Base-by-base conservation (phyloP, 2,329 filamentous ascomycete species). In the Sporothrix mexicana region DNA sequence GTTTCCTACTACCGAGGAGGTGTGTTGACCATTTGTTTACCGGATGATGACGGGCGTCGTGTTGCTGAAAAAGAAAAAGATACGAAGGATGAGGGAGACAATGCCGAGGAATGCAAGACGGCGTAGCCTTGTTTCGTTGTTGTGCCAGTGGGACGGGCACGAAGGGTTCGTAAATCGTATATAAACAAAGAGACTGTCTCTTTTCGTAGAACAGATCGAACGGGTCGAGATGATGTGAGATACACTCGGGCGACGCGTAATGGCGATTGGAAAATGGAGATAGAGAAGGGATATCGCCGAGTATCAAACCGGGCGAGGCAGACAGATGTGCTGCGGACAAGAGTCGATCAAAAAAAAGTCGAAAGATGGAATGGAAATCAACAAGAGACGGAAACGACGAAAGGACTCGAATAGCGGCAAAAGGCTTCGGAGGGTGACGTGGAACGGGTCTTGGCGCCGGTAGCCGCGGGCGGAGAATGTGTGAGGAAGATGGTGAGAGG, bases 381-480 rank as follows among this genome's bases (percentile, higher is more conserved):
- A 20, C 43, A 23, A 30, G 69, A 41, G 3, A 36, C 30, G 30
- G 30, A 7, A 36, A 36, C n/a, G 30, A 36, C 30, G 30, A 36
- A 36, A 36, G 30, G 7, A 36, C 30, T 36, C 30, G 30, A 36
- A 36, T 6, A 36, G 30, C 30, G 30, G 7, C 30, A 7, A 36
- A 36, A 36, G 30, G 30, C 30, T 36, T 36, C 30, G 43, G 41
- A 45, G 69, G 9, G 51, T 61, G 69, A 70, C 69, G 69, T 49
- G 69, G 69, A 47, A 61, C 69, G 55, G 41, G 66, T 43, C 69
- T 61, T 70, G 69, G 69, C 69, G 49, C 55, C 53, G 55, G 53
- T 9, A 30, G 41, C 43, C 23, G 49, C 41, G 69, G 41, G 20
- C 53, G 68, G 30, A 36, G 5, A 36, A 4, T 2, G 30, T 6